These are phyloP conservation scores for Immersiporthe knoxdaviesiana DNA, from an alignment of 2,329 filamentous ascomycete genomes.

Conservation along the genomic window DNA sequence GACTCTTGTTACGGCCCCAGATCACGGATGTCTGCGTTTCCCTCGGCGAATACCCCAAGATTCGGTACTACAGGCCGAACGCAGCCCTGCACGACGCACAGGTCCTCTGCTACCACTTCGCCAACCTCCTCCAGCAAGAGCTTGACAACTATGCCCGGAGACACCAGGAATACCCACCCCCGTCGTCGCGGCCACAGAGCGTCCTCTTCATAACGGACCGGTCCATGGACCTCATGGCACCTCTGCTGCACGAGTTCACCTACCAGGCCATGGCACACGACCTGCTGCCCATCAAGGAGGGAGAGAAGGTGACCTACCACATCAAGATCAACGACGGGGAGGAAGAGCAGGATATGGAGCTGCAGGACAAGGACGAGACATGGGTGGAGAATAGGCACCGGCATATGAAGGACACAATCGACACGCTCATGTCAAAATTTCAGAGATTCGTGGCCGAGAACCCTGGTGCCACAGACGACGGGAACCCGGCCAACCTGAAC, in stretches of 20 bases:
- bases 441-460: slow-evolving; percentile 89
- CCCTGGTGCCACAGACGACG: slow-evolving; percentile 64
- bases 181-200: slow-evolving; percentile 75
- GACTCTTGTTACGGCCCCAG: slow-evolving; percentile 45
- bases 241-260: slow-evolving; percentile 92
- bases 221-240: slow-evolving; percentile 88
- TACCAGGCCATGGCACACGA: slow-evolving; percentile 99
- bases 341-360: slow-evolving; percentile 88
- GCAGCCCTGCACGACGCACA: slow-evolving; percentile 81
- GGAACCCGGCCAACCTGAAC: slow-evolving; percentile 76
- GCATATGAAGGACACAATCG: slow-evolving; percentile 98
- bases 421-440: slow-evolving; percentile 90
- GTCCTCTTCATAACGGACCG: slow-evolving; percentile 87
- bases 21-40: slow-evolving; percentile 87
- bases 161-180: slow-evolving; percentile 82
- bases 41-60: slow-evolving; percentile 89
- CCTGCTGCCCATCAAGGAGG: slow-evolving; percentile 83
- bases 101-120: slow-evolving; percentile 85
- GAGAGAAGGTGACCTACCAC: slow-evolving; percentile 84
- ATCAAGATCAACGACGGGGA: slow-evolving; percentile 77
- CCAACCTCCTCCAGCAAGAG: slow-evolving; percentile 88
- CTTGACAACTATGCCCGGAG: slow-evolving; percentile 86
- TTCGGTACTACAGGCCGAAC: slow-evolving; percentile 84
- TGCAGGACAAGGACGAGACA: slow-evolving; percentile 86
- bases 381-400: slow-evolving; percentile 94